Base-by-base conservation (phyloP, 1,284 basidiomycete species). In the Cerrena zonata region DNA sequence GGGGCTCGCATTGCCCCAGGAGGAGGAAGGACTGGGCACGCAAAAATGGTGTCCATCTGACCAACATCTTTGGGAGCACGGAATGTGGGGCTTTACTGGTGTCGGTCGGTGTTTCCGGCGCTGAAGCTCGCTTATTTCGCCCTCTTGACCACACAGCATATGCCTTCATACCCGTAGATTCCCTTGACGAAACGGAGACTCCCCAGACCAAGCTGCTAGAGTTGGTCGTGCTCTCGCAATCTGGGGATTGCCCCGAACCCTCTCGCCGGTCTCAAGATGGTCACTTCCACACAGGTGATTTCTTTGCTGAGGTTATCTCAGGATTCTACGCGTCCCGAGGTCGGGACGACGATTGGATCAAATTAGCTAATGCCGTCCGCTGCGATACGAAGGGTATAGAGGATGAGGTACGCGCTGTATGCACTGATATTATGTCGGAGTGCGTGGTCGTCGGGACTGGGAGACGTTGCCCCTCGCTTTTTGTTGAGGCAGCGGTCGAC, bases 331-430 rank as follows among this genome's bases (percentile, higher is more conserved):
- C 77, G 25, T 80, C 75, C 60, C 75, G 80, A 44, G 85, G 84
- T 19, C 74, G 85, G 40, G 78, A 84, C 52, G 84, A 87, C 56
- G 84, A 87, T 64, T 87, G 84, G 84, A 87, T 87, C 64, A 87
- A 86, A 68, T 82, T 80, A 45, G 78, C 84, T 59, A 84, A 76
- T 61, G 79, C 82, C 58, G 68, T 87, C 52, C 76, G 83, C 27
- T 34, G 30, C 30, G 30, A 34, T 34, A 86, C 84, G 45, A 83
- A 79, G 73, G 75, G 84, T 22, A 86, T 87, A 53, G 84, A 86
- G 65, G 84, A 86, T 53, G 83, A 85, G 58, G 70, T 79, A 27
- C 77, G 77, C 23, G 63, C 69, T 53, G 76, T 71, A 48, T 85
- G 82, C 58, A 71, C 68, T 1, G 69, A 73, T 43, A 65, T 85